Base-by-base conservation (phyloP, 306 rosid genomes). In the Hippophae tibetana region DNA sequence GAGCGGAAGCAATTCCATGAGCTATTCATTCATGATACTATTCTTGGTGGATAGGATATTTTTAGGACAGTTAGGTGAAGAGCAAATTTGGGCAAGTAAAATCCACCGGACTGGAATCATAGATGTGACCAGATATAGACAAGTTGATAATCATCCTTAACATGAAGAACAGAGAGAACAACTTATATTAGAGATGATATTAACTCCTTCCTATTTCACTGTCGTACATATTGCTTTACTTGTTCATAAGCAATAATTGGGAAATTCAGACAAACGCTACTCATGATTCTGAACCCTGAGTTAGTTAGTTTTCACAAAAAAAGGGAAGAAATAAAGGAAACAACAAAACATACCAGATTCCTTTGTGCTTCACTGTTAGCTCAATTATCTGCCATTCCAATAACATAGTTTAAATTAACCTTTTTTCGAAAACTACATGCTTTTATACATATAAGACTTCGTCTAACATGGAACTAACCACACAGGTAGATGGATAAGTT, bases 41-140 rank as follows among this genome's bases (percentile, higher is more conserved):
- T 70, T 74, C 78, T 77, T 60, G 97, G 97, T 27, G 97, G 94
- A 54, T 71, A 83, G 54, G 95, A 78, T 58, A 81, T 76, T 82
- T 86, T 92, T 63, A 79, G 75, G 72, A 80, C 85, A 63, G 80
- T 66, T 52, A 93, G 97, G 63, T 92, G 84, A 64, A 92, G 87
- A 76, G 88, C 47, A 74, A 88, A 88, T 64, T 73, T 82, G 63
- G 86, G 60, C 99, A 80, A 70, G 95, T 88, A 72, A 85, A 93
- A 79, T 93, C 97, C 76, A 88, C 86, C 25, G 99, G 99, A 81
- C 97, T 80, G 64, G 99, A 92, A 73, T 88, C 99, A 69, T 84
- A 92, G 60, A 92, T 92, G 62, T 79, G 70, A 68, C 97, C 95
- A 62, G 88, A 82, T 56, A 85, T 81, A 80, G 65, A 92, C 95